Percentiles rank a stretch among this genome's conserved stretches.
Conservation (phyloP, 257 asterid genomes). For the Capsicum baccatum region DNA sequence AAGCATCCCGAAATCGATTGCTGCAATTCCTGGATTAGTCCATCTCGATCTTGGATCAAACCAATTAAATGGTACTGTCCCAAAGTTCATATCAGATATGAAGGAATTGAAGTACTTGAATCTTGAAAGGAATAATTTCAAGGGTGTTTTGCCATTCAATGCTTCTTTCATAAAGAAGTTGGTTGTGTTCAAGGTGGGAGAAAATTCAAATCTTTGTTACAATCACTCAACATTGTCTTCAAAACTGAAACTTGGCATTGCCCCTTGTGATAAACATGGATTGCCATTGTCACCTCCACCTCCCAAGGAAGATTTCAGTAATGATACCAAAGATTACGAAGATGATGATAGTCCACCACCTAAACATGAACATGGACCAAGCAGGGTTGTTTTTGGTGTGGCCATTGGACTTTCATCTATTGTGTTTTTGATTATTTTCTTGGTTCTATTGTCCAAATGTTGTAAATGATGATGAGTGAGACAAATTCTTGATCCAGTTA, state of each 20-base stretch:
- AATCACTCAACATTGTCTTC: conserved; percentile 61
- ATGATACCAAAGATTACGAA: conserved; percentile 47
- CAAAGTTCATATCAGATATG: conserved; percentile 65
- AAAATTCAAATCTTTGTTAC: conserved; percentile 79
- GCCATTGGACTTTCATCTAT: conserved; percentile 87
- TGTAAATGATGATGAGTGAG: conserved; percentile 56
- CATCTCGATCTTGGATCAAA: conserved; percentile 88
- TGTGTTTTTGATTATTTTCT: conserved; percentile 81
- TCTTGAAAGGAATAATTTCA: conserved; percentile 74
- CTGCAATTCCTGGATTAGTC: conserved; percentile 60
- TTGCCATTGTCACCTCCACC: conserved; percentile 88
- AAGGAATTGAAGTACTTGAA: conserved; percentile 71
- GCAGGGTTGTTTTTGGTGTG: conserved; percentile 87
- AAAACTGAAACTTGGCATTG: conserved; percentile 87
- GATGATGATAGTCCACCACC: conserved; percentile 35
- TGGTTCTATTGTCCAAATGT: conserved; percentile 73
- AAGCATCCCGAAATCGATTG: conserved; percentile 65
- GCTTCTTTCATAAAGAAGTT: conserved; percentile 62
- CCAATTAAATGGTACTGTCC: conserved; percentile 82
- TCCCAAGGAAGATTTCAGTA: conserved; percentile 56
- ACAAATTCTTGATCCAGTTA: conserved; percentile 5
- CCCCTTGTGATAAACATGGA: conserved; percentile 85
- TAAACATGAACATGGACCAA: conserved; percentile 70
- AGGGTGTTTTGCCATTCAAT: conserved; percentile 86
- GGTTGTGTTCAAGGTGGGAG: conserved; percentile 70